A percentile compares a stretch with the other conserved stretches of the same genome.
These are phyloP conservation scores for Ustilago bromivora DNA, from an alignment of 1,284 basidiomycete genomes.

Conservation along the genomic window DNA sequence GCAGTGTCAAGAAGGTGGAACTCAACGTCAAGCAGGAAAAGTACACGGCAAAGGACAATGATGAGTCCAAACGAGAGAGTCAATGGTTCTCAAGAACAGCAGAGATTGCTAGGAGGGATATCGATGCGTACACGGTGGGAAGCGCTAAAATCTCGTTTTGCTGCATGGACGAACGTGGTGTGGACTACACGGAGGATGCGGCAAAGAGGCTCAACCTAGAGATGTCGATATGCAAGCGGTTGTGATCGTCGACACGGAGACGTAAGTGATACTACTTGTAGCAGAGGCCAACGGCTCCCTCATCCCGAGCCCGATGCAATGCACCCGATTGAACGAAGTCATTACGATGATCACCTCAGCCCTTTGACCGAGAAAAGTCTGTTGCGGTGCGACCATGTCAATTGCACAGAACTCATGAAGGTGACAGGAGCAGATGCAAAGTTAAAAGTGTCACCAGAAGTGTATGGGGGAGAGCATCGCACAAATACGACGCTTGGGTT, in stretches of 20 bases:
- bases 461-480: too few species aligned
- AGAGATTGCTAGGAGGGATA: constrained; percentile 20
- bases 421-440: too few species aligned
- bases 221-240: constrained; percentile 34
- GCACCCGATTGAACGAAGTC: neutral
- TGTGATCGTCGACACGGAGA: constrained; percentile 1
- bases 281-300: neutral
- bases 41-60: constrained; percentile 23
- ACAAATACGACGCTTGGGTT: too few species aligned
- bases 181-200: constrained; percentile 23
- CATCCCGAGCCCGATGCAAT: neutral
- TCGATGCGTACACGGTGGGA: constrained; percentile 32
- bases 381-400: neutral
- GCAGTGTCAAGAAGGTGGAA: constrained; percentile 35
- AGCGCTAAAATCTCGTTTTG: constrained; percentile 30
- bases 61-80: neutral
- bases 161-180: constrained; percentile 18
- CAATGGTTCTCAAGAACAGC: neutral
- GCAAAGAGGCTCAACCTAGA: constrained; percentile 35
- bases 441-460: too few species aligned
- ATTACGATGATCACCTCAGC: too few species aligned
- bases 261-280: neutral
- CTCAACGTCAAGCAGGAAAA: constrained; percentile 21
- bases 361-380: neutral
- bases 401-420: neutral